A percentile compares a stretch with the other conserved stretches of the same genome.
Conservation (phyloP, 2,329 filamentous ascomycete genomes). For the Bipolaris sorokiniana region DNA sequence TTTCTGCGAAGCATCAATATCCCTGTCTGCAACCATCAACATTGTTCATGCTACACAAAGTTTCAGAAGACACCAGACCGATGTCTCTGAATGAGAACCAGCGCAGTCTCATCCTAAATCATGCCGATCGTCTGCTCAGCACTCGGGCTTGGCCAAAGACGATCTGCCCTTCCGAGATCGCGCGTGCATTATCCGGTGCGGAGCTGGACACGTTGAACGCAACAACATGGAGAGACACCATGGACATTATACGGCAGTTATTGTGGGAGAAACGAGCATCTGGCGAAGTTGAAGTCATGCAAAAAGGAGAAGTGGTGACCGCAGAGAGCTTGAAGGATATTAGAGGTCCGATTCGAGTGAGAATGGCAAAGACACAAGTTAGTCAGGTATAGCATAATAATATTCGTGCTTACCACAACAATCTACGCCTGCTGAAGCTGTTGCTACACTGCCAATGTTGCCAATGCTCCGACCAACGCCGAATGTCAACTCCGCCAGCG, state of each 20-base stretch:
- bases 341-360: conserved; percentile 56
- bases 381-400: not conserved
- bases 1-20: not conserved
- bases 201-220: conserved; percentile 46
- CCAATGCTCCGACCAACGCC: conserved; percentile 6
- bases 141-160: conserved; percentile 55
- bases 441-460: conserved; percentile 8
- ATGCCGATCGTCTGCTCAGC: conserved; percentile 39
- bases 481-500: conserved; percentile 9
- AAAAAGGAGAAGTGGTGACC: conserved; percentile 53
- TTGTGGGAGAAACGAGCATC: conserved; percentile 52
- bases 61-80: not conserved
- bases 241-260: conserved; percentile 53
- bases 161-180: conserved; percentile 60
- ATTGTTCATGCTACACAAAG: not conserved
- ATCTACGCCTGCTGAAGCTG: not conserved
- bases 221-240: conserved; percentile 55
- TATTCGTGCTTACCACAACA: conserved; percentile 11
- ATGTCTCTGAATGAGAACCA: conserved; percentile 33
- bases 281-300: conserved; percentile 56
- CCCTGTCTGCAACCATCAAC: conserved; percentile 3
- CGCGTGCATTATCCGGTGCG: conserved; percentile 51
- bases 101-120: conserved; percentile 19
- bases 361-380: conserved; percentile 24
- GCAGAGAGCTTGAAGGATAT: conserved; percentile 47